Conservation (phyloP, 768 basidiomycete species). For the Macrolepiota dolichaula region DNA sequence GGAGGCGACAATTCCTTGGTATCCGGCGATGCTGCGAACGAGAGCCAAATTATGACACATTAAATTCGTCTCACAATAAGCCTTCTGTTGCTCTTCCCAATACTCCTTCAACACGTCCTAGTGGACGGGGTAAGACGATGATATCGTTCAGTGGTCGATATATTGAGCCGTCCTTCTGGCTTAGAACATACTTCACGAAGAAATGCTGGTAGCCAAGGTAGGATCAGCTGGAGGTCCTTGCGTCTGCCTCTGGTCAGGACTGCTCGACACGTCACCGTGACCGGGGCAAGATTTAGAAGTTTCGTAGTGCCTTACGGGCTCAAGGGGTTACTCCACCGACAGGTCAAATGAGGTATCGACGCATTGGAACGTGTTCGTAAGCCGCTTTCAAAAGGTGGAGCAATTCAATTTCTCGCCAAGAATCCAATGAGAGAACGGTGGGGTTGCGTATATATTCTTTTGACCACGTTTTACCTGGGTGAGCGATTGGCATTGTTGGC, state of each 20-base stretch:
- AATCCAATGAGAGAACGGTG: too few species aligned
- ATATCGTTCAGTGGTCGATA: slow-evolving; percentile 47
- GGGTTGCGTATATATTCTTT: slow-evolving; percentile 2
- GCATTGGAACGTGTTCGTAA: too few species aligned
- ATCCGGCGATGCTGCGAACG: slow-evolving; percentile 59
- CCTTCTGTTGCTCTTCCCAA: slow-evolving; percentile 29
- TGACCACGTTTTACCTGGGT: slow-evolving; percentile 62
- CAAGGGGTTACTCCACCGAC: slow-evolving; percentile 31
- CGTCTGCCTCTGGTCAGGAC: slow-evolving; percentile 71
- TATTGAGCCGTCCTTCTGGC: slow-evolving; percentile 51
- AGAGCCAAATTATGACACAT: slow-evolving; percentile 60
- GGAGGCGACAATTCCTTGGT: slow-evolving; percentile 51
- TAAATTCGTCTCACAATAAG: neutral
- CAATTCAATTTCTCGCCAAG: too few species aligned
- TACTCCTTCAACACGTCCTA: slow-evolving; percentile 53
- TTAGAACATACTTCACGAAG: slow-evolving; percentile 12
- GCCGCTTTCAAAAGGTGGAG: too few species aligned
- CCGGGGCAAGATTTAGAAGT: slow-evolving; percentile 71
- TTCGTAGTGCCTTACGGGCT: slow-evolving; percentile 75
- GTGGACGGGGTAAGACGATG: slow-evolving; percentile 42
- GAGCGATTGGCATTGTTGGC: slow-evolving; percentile 56
- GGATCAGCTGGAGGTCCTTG: slow-evolving; percentile 13
- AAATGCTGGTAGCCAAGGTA: slow-evolving; percentile 21
- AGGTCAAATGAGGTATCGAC: slow-evolving; percentile 22
- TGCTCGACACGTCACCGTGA: slow-evolving; percentile 64